Percentiles rank a stretch among this genome's conserved stretches.
phyloP scores from a whole-genome alignment of 1,284 basidiomycete species.

The Ceratobasidium sp. region DNA sequence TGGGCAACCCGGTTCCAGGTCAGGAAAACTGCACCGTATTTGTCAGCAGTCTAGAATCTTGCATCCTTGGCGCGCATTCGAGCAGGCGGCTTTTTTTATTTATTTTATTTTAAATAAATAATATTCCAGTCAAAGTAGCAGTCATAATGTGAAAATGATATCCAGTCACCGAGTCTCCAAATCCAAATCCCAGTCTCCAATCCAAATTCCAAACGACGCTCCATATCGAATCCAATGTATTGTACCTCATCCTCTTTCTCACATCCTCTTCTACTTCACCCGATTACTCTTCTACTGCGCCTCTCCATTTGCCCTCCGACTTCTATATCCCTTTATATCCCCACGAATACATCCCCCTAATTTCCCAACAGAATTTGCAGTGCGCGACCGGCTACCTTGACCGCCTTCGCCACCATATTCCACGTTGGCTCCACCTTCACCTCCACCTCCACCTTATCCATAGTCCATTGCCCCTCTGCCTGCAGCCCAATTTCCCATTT shows the following conservation, averaged over 20 bases:
- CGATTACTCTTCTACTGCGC: too few relatives aligned
- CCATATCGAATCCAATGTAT: too few relatives aligned
- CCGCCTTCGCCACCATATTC: neutral
- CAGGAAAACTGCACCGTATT: too few relatives aligned
- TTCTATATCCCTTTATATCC: neutral
- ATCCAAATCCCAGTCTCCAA: too few relatives aligned
- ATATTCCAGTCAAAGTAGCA: neutral
- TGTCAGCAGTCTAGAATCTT: too few relatives aligned
- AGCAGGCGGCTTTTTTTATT: neutral
- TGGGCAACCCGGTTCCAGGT: too few relatives aligned
- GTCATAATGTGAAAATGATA: constrained; percentile 7
- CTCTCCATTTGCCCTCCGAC: too few relatives aligned
- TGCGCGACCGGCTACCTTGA: neutral
- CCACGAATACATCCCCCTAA: neutral
- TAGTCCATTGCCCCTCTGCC: neutral
- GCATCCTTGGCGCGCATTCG: too few relatives aligned
- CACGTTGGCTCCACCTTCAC: neutral
- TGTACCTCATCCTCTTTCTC: too few relatives aligned
- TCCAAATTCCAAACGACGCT: too few relatives aligned
- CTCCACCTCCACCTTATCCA: neutral
- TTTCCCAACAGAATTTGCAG: neutral
- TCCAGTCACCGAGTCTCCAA: neutral
- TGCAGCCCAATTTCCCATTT: neutral
- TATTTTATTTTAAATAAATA: neutral
- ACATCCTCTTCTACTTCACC: too few relatives aligned